phyloP scores from a whole-genome alignment of 2,329 filamentous ascomycete species.

The Cytospora piceicola region DNA sequence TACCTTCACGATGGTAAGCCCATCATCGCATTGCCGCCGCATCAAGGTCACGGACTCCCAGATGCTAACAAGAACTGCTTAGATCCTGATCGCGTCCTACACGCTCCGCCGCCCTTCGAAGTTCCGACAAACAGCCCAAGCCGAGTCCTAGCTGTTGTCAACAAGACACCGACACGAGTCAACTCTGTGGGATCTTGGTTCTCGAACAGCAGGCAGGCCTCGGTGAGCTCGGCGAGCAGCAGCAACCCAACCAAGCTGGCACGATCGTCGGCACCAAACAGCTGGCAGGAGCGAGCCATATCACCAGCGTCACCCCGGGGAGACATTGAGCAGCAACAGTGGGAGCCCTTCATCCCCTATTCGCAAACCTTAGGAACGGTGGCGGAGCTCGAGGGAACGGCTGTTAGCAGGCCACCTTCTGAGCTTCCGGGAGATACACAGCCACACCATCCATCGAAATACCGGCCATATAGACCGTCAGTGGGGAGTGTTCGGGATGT shows the following conservation, averaged over 20 bases:
- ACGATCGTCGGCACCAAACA: not conserved
- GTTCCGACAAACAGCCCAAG: not conserved
- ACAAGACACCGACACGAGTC: not conserved
- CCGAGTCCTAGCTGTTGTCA: slow-evolving; percentile 15
- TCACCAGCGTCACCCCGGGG: not conserved
- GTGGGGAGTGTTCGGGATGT: not conserved
- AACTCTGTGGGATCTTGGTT: slow-evolving; percentile 5
- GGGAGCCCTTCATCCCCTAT: not conserved
- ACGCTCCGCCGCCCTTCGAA: slow-evolving; percentile 2
- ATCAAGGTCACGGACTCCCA: not conserved
- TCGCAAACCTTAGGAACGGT: slow-evolving; percentile 1
- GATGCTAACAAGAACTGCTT: not conserved
- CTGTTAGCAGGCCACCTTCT: not conserved
- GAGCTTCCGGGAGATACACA: slow-evolving; percentile 9
- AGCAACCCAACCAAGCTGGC: not conserved
- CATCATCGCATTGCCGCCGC: not conserved
- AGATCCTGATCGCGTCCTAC: slow-evolving; percentile 1
- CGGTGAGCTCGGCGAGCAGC: slow-evolving; percentile 15
- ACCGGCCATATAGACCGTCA: slow-evolving; percentile 21
- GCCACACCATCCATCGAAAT: not conserved
- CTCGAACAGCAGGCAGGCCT: slow-evolving; percentile 10
- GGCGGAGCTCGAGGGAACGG: slow-evolving; percentile 25
- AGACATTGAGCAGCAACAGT: not conserved
- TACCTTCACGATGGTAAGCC: slow-evolving; percentile 10
- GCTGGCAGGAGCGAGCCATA: not conserved